Evolutionary conservation across 139 green algal species (phyloP), one percentile per base, ranked within the genome.

Genomic region (Penium margaritaceum): DNA sequence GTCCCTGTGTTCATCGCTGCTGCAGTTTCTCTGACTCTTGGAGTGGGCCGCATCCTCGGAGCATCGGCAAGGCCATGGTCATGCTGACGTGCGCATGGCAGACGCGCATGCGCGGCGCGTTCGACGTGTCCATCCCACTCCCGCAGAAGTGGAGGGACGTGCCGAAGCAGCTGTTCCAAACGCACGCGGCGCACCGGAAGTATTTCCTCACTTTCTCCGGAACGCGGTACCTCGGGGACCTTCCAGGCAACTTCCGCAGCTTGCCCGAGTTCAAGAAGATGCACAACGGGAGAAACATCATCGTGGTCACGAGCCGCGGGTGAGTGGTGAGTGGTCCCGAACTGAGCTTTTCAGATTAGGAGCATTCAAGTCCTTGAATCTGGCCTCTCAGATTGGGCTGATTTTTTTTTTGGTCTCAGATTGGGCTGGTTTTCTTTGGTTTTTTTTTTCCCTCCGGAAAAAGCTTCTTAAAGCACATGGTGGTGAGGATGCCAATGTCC

Each of bases 121-220:
- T 60, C 47, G 47, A 60, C 21, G 30, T 24, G 0, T 60, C 47
- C 47, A 60, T 60, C 21, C 47, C 47, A 24, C 47, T 60, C n/a
- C 47, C 47, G 5, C 47, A 60, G 30, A 60, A 33, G 47, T 60
- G 47, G 47, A 60, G 30, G 30, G 30, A 60, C 47, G n/a, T 24
- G 19, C 47, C 47, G n/a, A 5, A 33, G 29, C n/a, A 33, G 47
- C 47, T 60, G 12, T 24, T n/a, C n/a, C 29, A 60, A n/a, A n/a
- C 30, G 47, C 47, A n/a, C 17, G 47, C 47, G 3, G 47, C n/a
- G 30, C n/a, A n/a, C 47, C 47, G 47, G 47, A 60, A 60, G 30
- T 60, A 60, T 60, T 60, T 60, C 47, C 47, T 60, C n/a, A 60
- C 47, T 1, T 60, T 60, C 47, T 7, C n/a, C 29, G 47, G 47